These are phyloP conservation scores for Rhododendron mucronatum DNA, from an alignment of 148 eudicot species.

Conservation along the genomic window DNA sequence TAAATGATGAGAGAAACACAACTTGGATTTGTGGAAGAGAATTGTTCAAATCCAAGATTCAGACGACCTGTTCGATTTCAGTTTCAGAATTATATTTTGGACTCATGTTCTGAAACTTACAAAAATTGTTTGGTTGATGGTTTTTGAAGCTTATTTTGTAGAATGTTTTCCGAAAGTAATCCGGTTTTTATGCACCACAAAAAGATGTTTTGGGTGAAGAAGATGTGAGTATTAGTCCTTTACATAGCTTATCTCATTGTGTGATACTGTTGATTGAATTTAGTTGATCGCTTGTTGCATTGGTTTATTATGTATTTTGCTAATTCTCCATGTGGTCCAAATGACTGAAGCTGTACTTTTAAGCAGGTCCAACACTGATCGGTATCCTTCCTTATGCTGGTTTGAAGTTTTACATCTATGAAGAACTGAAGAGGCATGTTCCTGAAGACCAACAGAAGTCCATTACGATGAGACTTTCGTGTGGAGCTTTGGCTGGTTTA, in stretches of 20 bases:
- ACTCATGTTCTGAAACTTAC: not conserved
- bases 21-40: not conserved
- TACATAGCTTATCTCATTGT: not conserved
- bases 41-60: not conserved
- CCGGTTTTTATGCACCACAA: not conserved
- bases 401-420: constrained; percentile 88
- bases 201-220: not conserved
- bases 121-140: not conserved
- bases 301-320: not conserved
- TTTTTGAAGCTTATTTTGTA: not conserved
- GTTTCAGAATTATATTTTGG: not conserved
- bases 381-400: constrained; percentile 99
- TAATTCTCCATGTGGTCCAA: not conserved
- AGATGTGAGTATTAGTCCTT: not conserved
- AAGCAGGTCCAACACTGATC: constrained; percentile 81
- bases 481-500: constrained; percentile 98
- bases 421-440: constrained; percentile 86
- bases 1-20: not conserved
- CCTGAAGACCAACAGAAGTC: constrained; percentile 93
- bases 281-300: not conserved
- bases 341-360: not conserved
- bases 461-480: constrained; percentile 73
- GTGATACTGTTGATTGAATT: not conserved
- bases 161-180: too few relatives aligned
- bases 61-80: not conserved